Base-by-base conservation (phyloP, 1,139 yeast species). In the Kodamaea fungicola region DNA sequence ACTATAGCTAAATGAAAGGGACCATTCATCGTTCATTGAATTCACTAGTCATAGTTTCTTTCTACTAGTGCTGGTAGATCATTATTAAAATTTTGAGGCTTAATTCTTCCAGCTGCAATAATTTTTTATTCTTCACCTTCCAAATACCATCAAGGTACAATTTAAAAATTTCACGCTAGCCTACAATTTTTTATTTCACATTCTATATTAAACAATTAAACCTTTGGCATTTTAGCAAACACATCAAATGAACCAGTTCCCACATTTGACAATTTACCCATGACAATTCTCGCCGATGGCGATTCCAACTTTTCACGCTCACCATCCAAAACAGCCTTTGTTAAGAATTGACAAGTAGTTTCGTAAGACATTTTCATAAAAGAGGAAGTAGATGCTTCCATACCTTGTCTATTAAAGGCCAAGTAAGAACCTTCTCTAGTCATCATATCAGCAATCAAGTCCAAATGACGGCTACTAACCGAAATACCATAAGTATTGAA, bases 331-430 rank as follows among this genome's bases (percentile, higher is more conserved):
- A 94, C 97, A 8, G 98, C 96, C 71, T 88, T 88, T 38, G 97
- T 92, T 62, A 94, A 76, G 75, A 94, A 94, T 64, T 87, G 95
- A 71, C 97, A 89, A 2, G 99, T 94, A 33, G 98, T 92, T 68
- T 94, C 99, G 64, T 89, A 94, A 42, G 97, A 88, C 99, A 94
- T 94, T 74, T 94, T 94, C 92, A 89, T 83, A 71, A 94, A 87
- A 24, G 97, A 86, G 8, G 97, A 90, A 2, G 97, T 89, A 16
- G 94, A 81, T 2, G 96, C 77, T 60, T 92, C 97, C 60, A 94
- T 90, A 64, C 98, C 98, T 68, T 89, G 96, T 74, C 99, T 84
- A 67, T 89, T 90, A 73, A 94, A 94, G 22, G 99, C 96, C 61
- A 92, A 71, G 60, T 90, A 94, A 3, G 94, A 79, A 55, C 99